Evolutionary conservation across 2,329 filamentous ascomycete species (phyloP).

Genomic region (Talaromyces sp.): DNA sequence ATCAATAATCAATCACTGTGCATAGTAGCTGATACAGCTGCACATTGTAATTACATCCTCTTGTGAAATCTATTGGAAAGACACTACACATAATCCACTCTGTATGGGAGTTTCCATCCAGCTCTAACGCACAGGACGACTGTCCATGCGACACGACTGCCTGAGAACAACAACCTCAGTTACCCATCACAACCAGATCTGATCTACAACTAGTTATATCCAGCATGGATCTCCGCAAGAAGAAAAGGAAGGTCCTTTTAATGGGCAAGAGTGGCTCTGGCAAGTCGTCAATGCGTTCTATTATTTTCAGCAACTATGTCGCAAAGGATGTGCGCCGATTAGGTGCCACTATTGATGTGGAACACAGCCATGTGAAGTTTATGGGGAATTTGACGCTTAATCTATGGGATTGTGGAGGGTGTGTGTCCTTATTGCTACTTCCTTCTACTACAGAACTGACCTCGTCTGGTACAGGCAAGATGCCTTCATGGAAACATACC

Average conservation of each 20-base stretch:
- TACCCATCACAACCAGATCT: not conserved
- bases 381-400: slow-evolving; percentile 96
- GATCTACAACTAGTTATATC: not conserved
- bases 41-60: not conserved
- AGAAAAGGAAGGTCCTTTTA: slow-evolving; percentile 81
- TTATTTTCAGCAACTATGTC: slow-evolving; percentile 99
- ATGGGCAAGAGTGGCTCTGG: slow-evolving; percentile 97
- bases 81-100: not conserved
- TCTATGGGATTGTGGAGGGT: slow-evolving; percentile 96
- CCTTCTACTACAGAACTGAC: not conserved
- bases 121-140: slow-evolving; percentile 2
- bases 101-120: not conserved
- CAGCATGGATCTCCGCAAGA: slow-evolving; percentile 47
- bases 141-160: slow-evolving; percentile 4
- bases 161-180: not conserved
- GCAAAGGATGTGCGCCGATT: slow-evolving; percentile 89
- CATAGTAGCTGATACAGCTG: not conserved
- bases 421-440: slow-evolving; percentile 26
- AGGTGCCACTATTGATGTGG: slow-evolving; percentile 95
- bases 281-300: slow-evolving; percentile 96
- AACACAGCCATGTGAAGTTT: slow-evolving; percentile 97
- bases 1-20: not conserved
- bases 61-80: not conserved
- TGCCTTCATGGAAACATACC: slow-evolving; percentile 97
- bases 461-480: slow-evolving; percentile 72